These are phyloP conservation scores for Penicillium alfredii DNA, from an alignment of 495 filamentous ascomycete species.

Conservation along the genomic window DNA sequence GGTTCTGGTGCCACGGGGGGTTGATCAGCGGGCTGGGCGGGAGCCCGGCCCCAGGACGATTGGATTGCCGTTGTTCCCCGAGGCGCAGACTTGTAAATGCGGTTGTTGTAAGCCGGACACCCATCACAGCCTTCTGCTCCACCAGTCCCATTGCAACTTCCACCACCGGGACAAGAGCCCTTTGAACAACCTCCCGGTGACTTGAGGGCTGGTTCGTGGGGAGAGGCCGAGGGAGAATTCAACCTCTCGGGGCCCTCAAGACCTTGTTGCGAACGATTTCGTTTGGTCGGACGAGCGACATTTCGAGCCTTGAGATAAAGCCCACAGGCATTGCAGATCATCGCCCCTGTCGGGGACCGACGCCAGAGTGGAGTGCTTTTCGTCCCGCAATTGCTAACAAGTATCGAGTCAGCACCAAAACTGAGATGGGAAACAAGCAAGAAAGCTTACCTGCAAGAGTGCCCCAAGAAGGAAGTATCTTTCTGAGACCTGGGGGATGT, in stretches of 20 bases:
- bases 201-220: constrained; percentile 18
- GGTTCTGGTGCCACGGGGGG: constrained; percentile 12
- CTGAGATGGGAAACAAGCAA: background rate
- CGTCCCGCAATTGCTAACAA: constrained; percentile 82
- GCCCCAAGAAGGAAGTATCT: constrained; percentile 41
- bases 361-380: constrained; percentile 93
- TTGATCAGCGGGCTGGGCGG: constrained; percentile 19
- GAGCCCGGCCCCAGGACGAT: constrained; percentile 27
- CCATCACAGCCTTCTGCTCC: constrained; percentile 94
- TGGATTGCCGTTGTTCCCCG: constrained; percentile 28
- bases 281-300: constrained; percentile 76
- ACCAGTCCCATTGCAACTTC: constrained; percentile 92
- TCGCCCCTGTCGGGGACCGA: constrained; percentile 83
- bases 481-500: constrained; percentile 34
- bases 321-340: constrained; percentile 97
- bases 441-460: constrained; percentile 49
- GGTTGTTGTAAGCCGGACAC: constrained; percentile 95
- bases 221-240: constrained; percentile 3
- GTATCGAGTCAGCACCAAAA: constrained; percentile 15
- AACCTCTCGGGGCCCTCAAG: constrained; percentile 26
- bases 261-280: constrained; percentile 52
- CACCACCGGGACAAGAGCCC: constrained; percentile 93
- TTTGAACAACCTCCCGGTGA: constrained; percentile 39
- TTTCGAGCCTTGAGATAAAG: constrained; percentile 93
- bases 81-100: constrained; percentile 73